Evolutionary conservation across 495 filamentous ascomycete genomes (phyloP).

Genomic region (Hypoxylon perforatum): DNA sequence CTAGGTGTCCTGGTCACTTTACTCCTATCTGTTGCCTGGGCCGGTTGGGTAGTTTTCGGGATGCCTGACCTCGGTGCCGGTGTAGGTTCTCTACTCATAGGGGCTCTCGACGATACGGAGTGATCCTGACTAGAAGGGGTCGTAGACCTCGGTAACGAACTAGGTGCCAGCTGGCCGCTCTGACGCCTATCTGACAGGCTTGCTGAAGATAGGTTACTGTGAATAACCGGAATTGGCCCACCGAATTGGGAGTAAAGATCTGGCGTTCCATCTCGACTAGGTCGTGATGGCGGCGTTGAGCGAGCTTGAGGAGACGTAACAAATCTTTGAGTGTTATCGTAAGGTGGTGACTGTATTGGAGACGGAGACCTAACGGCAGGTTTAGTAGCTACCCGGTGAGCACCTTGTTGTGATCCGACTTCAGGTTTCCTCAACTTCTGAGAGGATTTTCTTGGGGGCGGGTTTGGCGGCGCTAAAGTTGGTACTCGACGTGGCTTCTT

Average conservation of each 20-base stretch:
- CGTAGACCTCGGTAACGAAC: conserved; percentile 43
- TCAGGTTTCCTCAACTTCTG: conserved; percentile 63
- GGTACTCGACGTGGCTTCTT: conserved; percentile 57
- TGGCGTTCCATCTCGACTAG: conserved; percentile 84
- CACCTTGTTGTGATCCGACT: conserved; percentile 44
- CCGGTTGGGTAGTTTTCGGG: conserved; percentile 26
- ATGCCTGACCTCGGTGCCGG: conserved; percentile 49
- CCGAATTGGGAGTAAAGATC: conserved; percentile 67
- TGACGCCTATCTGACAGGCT: conserved; percentile 57
- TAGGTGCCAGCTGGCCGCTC: conserved; percentile 51
- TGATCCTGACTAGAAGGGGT: conserved; percentile 43
- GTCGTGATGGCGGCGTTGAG: conserved; percentile 65
- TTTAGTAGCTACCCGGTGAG: conserved; percentile 43
- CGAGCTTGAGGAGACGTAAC: conserved; percentile 47
- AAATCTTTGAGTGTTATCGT: conserved; percentile 38
- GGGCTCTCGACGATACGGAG: conserved; percentile 40
- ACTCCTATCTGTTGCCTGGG: conserved; percentile 46
- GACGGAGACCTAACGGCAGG: conserved; percentile 48
- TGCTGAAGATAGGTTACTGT: conserved; percentile 75
- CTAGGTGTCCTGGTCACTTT: conserved; percentile 58
- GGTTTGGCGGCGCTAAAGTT: conserved; percentile 66
- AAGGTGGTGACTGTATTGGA: conserved; percentile 30
- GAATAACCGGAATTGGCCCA: conserved; percentile 75
- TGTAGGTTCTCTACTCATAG: conserved; percentile 52
- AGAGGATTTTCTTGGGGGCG: conserved; percentile 72